Evolutionary conservation across 1,139 yeast species (phyloP).

Genomic region (Hemisphaericaspora xylanilytica): DNA sequence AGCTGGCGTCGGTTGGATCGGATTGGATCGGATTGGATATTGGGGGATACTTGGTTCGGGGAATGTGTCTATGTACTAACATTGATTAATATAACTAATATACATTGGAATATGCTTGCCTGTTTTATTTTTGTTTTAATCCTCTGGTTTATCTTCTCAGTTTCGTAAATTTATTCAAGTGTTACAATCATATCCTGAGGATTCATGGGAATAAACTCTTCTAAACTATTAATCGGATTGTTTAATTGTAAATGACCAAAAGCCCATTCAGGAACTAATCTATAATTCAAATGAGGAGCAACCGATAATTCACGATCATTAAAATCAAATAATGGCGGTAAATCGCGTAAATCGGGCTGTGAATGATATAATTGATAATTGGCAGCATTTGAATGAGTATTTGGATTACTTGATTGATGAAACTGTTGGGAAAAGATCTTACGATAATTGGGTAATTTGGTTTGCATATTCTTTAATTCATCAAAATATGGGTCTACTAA

Average conservation of each 20-base stretch:
- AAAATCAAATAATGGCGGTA: slow-evolving; percentile 51
- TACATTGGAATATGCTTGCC: too few species aligned
- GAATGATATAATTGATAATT: slow-evolving; percentile 37
- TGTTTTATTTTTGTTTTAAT: background rate
- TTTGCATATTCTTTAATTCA: slow-evolving; percentile 58
- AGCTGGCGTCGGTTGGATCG: too few species aligned
- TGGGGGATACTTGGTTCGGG: too few species aligned
- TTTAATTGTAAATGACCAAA: slow-evolving; percentile 25
- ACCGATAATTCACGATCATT: slow-evolving; percentile 48
- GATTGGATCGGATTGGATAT: too few species aligned
- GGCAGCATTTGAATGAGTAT: slow-evolving; percentile 23
- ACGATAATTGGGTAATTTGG: slow-evolving; percentile 54
- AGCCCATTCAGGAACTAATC: slow-evolving; percentile 44
- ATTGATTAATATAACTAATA: too few species aligned
- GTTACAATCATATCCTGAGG: slow-evolving; percentile 35
- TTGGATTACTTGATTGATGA: slow-evolving; percentile 14
- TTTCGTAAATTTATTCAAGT: too few species aligned
- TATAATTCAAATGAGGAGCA: slow-evolving; percentile 32
- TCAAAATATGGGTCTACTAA: slow-evolving; percentile 73
- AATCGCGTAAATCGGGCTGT: slow-evolving; percentile 42
- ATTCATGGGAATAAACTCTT: slow-evolving; percentile 35
- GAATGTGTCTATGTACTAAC: too few species aligned
- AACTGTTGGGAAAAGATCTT: slow-evolving; percentile 45
- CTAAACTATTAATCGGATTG: slow-evolving; percentile 22
- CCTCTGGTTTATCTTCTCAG: slow-evolving; percentile 5